Evolutionary conservation across 257 asterid genomes (phyloP).

Genomic region (Gardenia jasminoides): DNA sequence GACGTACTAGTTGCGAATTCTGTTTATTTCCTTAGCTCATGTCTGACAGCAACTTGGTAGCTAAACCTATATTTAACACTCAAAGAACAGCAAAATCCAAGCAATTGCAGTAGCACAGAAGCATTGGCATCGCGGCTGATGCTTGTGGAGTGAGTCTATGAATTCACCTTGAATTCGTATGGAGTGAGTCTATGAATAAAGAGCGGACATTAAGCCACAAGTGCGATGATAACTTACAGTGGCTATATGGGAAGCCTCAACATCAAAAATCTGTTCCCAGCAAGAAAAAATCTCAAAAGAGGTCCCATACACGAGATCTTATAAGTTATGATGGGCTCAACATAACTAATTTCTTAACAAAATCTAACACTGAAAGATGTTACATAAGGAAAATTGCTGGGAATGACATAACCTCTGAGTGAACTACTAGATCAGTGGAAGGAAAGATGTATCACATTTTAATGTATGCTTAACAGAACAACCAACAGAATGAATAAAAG

Average conservation of each 20-base stretch:
- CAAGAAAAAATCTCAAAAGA: background rate
- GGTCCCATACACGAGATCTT: background rate
- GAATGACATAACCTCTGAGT: background rate
- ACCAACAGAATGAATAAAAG: background rate
- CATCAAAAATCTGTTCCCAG: background rate
- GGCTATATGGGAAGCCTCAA: background rate
- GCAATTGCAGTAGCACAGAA: background rate
- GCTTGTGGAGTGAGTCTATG: background rate
- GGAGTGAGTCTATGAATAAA: background rate
- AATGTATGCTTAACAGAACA: background rate
- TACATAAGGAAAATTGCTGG: background rate
- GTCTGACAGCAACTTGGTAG: background rate
- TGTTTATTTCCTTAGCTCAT: background rate
- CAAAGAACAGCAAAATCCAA: background rate
- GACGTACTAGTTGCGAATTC: background rate
- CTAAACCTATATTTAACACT: background rate
- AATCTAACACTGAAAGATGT: background rate
- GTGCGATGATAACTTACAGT: background rate
- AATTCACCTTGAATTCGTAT: no score
- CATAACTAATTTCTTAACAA: background rate
- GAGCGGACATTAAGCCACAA: background rate
- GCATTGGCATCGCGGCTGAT: background rate
- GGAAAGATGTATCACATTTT: background rate
- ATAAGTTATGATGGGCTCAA: background rate
- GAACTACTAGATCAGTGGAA: background rate